Evolutionary conservation across 495 filamentous ascomycete genomes (phyloP), one percentile per base, ranked within the genome.

Genomic region (Durotheca rogersii): DNA sequence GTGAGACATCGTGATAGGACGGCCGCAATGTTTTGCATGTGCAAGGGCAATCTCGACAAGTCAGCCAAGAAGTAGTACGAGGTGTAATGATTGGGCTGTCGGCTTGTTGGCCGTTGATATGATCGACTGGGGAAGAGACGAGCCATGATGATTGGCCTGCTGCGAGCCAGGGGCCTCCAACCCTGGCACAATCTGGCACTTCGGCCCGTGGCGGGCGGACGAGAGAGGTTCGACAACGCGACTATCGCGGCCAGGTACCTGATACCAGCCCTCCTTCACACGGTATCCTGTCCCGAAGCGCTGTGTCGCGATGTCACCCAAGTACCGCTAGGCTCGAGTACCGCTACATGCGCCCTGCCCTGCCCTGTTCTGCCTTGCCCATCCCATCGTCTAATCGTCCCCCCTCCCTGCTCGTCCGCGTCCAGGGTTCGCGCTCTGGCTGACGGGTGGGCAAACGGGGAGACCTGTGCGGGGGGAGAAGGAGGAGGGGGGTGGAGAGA

Each of bases 111-210:
- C 50, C 50, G 50, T 54, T 30, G 32, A 12, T 9, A 50, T 41
- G 33, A 43, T 17, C 41, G 45, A 53, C 56, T 59, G 56, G 56
- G 56, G 56, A 59, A 59, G 36, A 23, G 12, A 41, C 32, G 7
- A 14, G 18, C 7, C n/a, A 19, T 50, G 11, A 11, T 29, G 16
- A 59, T 59, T 59, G 56, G 56, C 6, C 9, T n/a, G 33, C 11
- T 1, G 4, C 12, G 41, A 44, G 44, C 44, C 56, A 50, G 45
- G 45, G 50, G 56, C 25, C 53, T 11, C 32, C 10, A 41, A 59
- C 21, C 56, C 56, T 35, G 51, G 46, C 32, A 51, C 59, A 66
- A 55, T 63, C 62, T 66, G 62, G 62, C 44, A 46, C 60, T 58
- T 63, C 62, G 62, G 62, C 46, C 62, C 62, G 62, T 32, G 31